Evolutionary conservation across 2,329 filamentous ascomycete species (phyloP).

Genomic region (Fusarium citri): DNA sequence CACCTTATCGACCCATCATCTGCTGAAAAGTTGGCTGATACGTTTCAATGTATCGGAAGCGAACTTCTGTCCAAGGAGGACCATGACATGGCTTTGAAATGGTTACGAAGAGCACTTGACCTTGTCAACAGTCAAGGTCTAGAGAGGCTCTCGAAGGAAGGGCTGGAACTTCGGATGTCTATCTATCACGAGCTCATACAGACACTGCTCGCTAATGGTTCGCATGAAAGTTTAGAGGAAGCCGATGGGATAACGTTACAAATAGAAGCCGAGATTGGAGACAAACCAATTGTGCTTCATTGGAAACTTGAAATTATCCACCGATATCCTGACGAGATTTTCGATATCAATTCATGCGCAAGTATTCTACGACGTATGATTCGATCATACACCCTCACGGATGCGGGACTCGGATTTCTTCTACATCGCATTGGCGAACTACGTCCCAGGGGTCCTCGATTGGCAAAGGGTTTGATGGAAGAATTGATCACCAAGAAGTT

Average conservation of each 20-base stretch:
- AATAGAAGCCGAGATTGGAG: slow-evolving; percentile 72
- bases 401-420: slow-evolving; percentile 73
- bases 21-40: slow-evolving; percentile 72
- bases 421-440: slow-evolving; percentile 76
- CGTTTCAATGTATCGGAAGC: slow-evolving; percentile 79
- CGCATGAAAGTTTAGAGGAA: slow-evolving; percentile 58
- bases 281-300: slow-evolving; percentile 73
- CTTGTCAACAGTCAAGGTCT: slow-evolving; percentile 67
- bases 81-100: slow-evolving; percentile 69
- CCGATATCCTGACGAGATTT: slow-evolving; percentile 57
- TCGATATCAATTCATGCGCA: slow-evolving; percentile 62
- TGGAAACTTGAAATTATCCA: slow-evolving; percentile 76
- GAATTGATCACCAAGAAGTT: slow-evolving; percentile 72
- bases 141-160: slow-evolving; percentile 67
- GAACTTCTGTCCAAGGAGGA: slow-evolving; percentile 65
- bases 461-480: slow-evolving; percentile 67
- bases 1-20: slow-evolving; percentile 58
- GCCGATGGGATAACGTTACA: slow-evolving; percentile 68
- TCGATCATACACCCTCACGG: slow-evolving; percentile 67
- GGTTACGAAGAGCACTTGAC: slow-evolving; percentile 77
- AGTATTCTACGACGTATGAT: slow-evolving; percentile 72
- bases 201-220: slow-evolving; percentile 62
- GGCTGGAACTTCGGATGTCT: slow-evolving; percentile 72
- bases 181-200: slow-evolving; percentile 74
- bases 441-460: slow-evolving; percentile 62